Conservation (phyloP, 495 filamentous ascomycete genomes). For the Aspergillus affinis region DNA sequence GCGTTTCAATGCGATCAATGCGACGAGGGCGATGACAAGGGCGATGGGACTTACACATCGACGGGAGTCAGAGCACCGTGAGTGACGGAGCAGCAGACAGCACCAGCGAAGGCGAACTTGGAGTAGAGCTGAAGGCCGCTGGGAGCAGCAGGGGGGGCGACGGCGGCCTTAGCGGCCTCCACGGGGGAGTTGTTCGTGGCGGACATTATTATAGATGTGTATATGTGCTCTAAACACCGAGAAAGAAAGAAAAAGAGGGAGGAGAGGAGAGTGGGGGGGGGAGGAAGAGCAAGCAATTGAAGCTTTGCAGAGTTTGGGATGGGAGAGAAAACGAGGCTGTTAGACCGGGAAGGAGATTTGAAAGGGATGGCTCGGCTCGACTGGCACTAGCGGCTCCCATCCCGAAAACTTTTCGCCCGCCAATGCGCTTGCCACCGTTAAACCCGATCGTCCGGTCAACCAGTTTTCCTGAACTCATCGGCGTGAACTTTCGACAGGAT, state of each 20-base stretch:
- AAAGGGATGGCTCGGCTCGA: slow-evolving; percentile 35
- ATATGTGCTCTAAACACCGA: slow-evolving; percentile 16
- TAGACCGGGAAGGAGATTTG: slow-evolving; percentile 29
- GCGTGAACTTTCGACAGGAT: neutral
- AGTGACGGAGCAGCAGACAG: slow-evolving; percentile 91
- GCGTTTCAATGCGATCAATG: slow-evolving; percentile 8
- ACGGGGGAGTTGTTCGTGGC: slow-evolving; percentile 41
- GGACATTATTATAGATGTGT: slow-evolving; percentile 40
- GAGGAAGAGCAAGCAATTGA: slow-evolving; percentile 25
- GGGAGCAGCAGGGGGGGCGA: slow-evolving; percentile 42
- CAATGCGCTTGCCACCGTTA: slow-evolving; percentile 31
- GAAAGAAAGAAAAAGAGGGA: slow-evolving; percentile 18
- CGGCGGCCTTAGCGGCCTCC: slow-evolving; percentile 27
- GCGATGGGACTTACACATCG: slow-evolving; percentile 77
- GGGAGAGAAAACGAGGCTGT: slow-evolving; percentile 23
- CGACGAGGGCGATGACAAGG: slow-evolving; percentile 1
- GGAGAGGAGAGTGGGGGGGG: slow-evolving; percentile 20
- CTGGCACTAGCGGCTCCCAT: slow-evolving; percentile 18
- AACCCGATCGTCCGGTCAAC: slow-evolving; percentile 38
- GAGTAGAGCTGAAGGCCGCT: slow-evolving; percentile 64
- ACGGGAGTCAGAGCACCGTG: slow-evolving; percentile 91
- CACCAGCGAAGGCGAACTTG: slow-evolving; percentile 89
- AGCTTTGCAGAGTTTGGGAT: slow-evolving; percentile 23
- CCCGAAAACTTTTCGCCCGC: slow-evolving; percentile 44
- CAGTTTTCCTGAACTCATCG: neutral